A percentile compares a stretch with the other conserved stretches of the same genome.
Evolutionary conservation across 768 basidiomycete species (phyloP).

Genomic region (Boletus pseudo-olivaceus): DNA sequence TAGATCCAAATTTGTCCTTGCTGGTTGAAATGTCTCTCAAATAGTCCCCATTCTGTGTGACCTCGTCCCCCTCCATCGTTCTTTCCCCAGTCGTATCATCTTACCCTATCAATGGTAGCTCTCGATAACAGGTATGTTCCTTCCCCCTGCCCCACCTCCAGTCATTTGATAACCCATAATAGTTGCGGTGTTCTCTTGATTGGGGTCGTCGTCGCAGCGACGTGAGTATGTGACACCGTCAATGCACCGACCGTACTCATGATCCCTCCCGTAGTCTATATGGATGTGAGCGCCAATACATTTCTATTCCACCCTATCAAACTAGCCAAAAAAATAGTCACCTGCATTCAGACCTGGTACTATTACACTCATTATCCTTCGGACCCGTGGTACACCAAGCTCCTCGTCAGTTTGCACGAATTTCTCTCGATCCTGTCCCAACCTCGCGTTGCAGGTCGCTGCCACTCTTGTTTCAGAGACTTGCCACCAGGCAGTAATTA

Average conservation of each 20-base stretch:
- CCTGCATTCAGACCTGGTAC: conserved; percentile 55
- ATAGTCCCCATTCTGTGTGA: too few relatives aligned
- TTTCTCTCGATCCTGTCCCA: neutral
- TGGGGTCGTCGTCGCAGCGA: conserved; percentile 51
- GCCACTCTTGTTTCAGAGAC: conserved; percentile 52
- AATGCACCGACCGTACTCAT: neutral
- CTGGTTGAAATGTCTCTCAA: too few relatives aligned
- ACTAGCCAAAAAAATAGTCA: conserved; percentile 37
- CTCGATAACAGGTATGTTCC: conserved; percentile 39
- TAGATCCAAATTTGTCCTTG: too few relatives aligned
- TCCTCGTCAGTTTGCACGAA: conserved; percentile 36
- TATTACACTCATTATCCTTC: conserved; percentile 49
- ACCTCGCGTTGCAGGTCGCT: conserved; percentile 39
- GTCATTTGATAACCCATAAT: neutral
- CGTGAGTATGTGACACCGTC: conserved; percentile 35
- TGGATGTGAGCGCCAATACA: conserved; percentile 38
- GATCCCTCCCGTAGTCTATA: conserved; percentile 40
- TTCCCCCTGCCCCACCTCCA: neutral
- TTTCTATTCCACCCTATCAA: conserved; percentile 8
- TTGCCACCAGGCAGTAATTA: conserved; percentile 54
- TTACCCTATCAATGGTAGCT: conserved; percentile 8
- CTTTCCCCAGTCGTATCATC: too few relatives aligned
- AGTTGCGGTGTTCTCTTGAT: conserved; percentile 54
- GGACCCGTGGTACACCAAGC: conserved; percentile 50
- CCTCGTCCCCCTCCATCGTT: too few relatives aligned